phyloP scores from a whole-genome alignment of 2,329 filamentous ascomycete genomes.

The Botrytis tulipae region DNA sequence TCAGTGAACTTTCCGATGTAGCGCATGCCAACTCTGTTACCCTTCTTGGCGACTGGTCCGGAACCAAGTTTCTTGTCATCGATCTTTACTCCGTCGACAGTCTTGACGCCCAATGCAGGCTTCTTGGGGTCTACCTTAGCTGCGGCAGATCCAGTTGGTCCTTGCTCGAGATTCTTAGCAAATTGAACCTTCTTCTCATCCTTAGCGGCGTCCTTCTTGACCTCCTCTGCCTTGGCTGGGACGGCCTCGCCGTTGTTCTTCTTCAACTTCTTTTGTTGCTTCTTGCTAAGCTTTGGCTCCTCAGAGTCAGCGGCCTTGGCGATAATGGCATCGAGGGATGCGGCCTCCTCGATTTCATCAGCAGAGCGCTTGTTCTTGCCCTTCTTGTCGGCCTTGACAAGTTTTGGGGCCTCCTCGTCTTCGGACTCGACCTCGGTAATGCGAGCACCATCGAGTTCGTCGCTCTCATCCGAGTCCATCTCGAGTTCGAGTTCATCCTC shows the following conservation, averaged over 20 bases:
- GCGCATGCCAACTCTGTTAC: slow-evolving; percentile 87
- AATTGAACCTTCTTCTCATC: slow-evolving; percentile 86
- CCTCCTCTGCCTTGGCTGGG: slow-evolving; percentile 57
- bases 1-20: slow-evolving; percentile 97
- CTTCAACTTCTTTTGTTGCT: slow-evolving; percentile 97
- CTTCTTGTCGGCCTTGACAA: slow-evolving; percentile 45
- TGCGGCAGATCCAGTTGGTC: slow-evolving; percentile 72
- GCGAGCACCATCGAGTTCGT: slow-evolving; percentile 77
- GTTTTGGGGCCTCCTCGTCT: slow-evolving; percentile 69
- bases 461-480: slow-evolving; percentile 60
- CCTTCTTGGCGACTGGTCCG: slow-evolving; percentile 83
- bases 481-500: slow-evolving; percentile 68
- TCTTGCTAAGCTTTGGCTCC: slow-evolving; percentile 83
- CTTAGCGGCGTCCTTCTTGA: slow-evolving; percentile 51
- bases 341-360: slow-evolving; percentile 61
- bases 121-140: slow-evolving; percentile 47
- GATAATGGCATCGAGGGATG: slow-evolving; percentile 80
- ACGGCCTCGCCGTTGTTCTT: slow-evolving; percentile 95
- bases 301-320: slow-evolving; percentile 59
- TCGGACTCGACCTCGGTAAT: slow-evolving; percentile 80
- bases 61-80: slow-evolving; percentile 93
- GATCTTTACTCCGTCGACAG: slow-evolving; percentile 83
- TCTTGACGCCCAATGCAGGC: slow-evolving; percentile 64
- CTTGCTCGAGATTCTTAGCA: slow-evolving; percentile 97
- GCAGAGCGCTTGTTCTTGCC: slow-evolving; percentile 95